Conservation (phyloP, 257 asterid species). For the Penstemon davidsonii region DNA sequence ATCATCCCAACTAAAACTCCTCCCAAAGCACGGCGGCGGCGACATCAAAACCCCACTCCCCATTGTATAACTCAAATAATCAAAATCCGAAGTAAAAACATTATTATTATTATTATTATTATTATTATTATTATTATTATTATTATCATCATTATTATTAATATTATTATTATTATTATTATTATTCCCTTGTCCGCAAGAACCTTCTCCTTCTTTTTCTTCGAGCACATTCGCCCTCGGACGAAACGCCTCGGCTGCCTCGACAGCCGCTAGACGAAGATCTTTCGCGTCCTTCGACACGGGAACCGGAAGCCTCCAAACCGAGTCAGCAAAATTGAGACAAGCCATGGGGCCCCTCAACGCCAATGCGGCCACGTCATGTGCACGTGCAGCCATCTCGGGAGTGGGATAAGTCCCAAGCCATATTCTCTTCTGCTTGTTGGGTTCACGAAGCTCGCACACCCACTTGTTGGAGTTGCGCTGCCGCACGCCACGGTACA, state of each 20-base stretch:
- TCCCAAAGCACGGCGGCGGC: constrained; percentile 48
- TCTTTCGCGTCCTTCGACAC: constrained; percentile 47
- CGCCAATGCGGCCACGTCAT: constrained; percentile 81
- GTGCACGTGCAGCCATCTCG: constrained; percentile 86
- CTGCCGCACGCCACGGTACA: constrained; percentile 52
- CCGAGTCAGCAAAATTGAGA: constrained; percentile 73
- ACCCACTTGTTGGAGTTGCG: constrained; percentile 50
- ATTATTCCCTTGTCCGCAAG: not conserved
- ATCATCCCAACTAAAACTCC: constrained; percentile 38
- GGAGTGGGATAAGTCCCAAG: constrained; percentile 74
- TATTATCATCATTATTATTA: not conserved
- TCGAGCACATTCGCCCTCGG: constrained; percentile 16
- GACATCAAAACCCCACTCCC: constrained; percentile 56
- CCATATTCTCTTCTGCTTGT: constrained; percentile 64
- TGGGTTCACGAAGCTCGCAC: constrained; percentile 63
- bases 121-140: too few relatives aligned
- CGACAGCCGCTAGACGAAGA: constrained; percentile 50
- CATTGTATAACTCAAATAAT: not conserved
- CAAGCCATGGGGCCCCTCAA: constrained; percentile 53
- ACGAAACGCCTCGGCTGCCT: constrained; percentile 54
- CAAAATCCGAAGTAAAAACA: too few relatives aligned
- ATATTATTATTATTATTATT: not conserved
- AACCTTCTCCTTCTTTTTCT: not conserved
- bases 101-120: too few relatives aligned
- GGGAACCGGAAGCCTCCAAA: constrained; percentile 51